Evolutionary conservation across 2,329 filamentous ascomycete species (phyloP).

Genomic region (Aureobasidium sp.): DNA sequence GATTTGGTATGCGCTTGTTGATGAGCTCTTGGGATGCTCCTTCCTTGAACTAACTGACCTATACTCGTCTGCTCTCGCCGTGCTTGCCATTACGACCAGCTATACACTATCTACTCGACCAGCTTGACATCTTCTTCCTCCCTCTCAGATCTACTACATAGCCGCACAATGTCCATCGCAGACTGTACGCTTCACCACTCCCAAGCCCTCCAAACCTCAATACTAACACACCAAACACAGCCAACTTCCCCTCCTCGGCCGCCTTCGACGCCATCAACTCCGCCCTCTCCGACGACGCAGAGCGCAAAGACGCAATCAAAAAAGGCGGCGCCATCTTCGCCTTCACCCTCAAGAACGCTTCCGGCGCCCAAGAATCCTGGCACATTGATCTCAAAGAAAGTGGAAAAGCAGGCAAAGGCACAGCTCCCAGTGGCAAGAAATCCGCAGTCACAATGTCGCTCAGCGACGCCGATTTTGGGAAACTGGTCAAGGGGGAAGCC

Average conservation of each 20-base stretch:
- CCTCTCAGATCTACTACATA: background rate
- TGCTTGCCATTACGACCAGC: background rate
- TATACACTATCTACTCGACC: background rate
- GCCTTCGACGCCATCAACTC: conserved; percentile 85
- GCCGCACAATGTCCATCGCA: conserved; percentile 7
- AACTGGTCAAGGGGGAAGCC: conserved; percentile 76
- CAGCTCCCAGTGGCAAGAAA: conserved; percentile 62
- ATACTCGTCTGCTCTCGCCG: background rate
- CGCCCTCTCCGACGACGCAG: conserved; percentile 62
- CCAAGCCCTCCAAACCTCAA: no score
- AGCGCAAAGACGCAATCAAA: conserved; percentile 83
- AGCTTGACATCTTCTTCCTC: background rate
- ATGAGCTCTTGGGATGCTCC: background rate
- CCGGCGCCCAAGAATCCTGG: conserved; percentile 77
- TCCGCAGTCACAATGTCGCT: conserved; percentile 82
- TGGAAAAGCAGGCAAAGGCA: conserved; percentile 72
- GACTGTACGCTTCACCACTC: background rate
- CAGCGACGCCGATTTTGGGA: conserved; percentile 78
- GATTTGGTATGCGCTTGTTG: background rate
- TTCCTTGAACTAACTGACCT: background rate
- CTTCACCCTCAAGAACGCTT: conserved; percentile 85
- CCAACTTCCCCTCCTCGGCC: conserved; percentile 70
- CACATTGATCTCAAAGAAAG: conserved; percentile 91
- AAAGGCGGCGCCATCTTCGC: conserved; percentile 80
- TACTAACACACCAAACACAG: background rate